phyloP scores from a whole-genome alignment of 345 rosid species.

The Eucalyptus virginea region DNA sequence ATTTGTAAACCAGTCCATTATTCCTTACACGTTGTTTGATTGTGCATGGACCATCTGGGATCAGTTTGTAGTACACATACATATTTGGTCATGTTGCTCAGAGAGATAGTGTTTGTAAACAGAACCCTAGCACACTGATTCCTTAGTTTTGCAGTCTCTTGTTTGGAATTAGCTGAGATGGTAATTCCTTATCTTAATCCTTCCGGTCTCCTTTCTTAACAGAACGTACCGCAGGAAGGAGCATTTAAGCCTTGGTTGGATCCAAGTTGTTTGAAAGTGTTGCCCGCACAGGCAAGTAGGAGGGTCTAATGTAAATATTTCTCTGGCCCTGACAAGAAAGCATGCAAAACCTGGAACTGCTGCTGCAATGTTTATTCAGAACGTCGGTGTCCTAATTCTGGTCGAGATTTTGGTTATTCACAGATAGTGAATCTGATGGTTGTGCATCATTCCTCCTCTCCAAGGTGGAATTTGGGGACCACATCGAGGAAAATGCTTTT shows the following conservation, averaged over 20 bases:
- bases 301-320: background rate
- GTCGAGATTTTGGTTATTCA: background rate
- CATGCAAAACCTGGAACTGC: background rate
- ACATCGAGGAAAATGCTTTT: background rate
- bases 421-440: background rate
- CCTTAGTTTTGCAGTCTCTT: background rate
- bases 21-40: background rate
- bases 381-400: background rate
- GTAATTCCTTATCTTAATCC: background rate
- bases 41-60: background rate
- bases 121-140: background rate
- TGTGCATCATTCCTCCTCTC: background rate
- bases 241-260: conserved; percentile 49
- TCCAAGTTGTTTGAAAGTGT: conserved; percentile 6
- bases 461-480: background rate
- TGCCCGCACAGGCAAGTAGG: background rate
- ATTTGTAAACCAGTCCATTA: background rate
- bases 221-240: conserved; percentile 38
- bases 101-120: background rate
- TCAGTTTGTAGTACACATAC: background rate
- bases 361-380: background rate
- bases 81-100: background rate
- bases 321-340: background rate
- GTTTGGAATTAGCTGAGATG: background rate
- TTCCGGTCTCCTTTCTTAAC: background rate